Percentiles rank a stretch among this genome's conserved stretches.
Evolutionary conservation across 1,139 yeast genomes (phyloP).

Genomic region (Saccharomyces hybrid): DNA sequence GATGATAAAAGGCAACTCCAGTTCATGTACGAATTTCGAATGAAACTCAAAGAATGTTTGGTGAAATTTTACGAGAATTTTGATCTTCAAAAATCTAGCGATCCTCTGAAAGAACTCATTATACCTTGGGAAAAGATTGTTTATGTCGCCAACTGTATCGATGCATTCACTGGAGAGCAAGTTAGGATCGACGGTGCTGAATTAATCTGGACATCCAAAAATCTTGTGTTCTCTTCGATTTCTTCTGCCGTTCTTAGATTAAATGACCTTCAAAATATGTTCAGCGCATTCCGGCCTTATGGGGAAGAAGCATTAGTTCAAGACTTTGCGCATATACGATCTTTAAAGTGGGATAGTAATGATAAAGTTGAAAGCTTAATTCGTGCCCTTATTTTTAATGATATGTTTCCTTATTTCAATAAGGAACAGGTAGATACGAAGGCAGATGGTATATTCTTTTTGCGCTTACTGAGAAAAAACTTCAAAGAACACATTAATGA

Average conservation of each 20-base stretch:
- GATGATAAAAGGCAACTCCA: not conserved
- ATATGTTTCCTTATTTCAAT: not conserved
- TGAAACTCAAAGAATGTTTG: not conserved
- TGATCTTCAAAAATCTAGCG: not conserved
- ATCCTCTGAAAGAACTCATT: not conserved
- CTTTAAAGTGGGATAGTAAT: not conserved
- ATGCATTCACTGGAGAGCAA: slow-evolving; percentile 1
- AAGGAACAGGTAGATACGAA: not conserved
- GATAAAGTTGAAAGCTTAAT: not conserved
- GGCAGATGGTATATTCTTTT: not conserved
- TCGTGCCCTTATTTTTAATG: not conserved
- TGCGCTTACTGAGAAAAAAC: not conserved
- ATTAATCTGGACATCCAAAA: not conserved
- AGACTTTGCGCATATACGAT: not conserved
- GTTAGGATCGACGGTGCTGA: not conserved
- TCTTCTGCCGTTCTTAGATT: not conserved
- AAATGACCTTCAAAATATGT: not conserved
- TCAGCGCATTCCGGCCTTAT: not conserved
- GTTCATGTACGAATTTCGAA: not conserved
- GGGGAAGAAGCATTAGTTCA: not conserved
- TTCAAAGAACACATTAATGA: not conserved
- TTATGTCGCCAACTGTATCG: not conserved
- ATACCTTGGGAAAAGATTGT: not conserved
- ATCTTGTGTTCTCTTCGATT: not conserved
- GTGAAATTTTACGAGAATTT: not conserved